These are phyloP conservation scores for Vaccinium macrocarpon DNA, from an alignment of 148 eudicot species.

Conservation along the genomic window DNA sequence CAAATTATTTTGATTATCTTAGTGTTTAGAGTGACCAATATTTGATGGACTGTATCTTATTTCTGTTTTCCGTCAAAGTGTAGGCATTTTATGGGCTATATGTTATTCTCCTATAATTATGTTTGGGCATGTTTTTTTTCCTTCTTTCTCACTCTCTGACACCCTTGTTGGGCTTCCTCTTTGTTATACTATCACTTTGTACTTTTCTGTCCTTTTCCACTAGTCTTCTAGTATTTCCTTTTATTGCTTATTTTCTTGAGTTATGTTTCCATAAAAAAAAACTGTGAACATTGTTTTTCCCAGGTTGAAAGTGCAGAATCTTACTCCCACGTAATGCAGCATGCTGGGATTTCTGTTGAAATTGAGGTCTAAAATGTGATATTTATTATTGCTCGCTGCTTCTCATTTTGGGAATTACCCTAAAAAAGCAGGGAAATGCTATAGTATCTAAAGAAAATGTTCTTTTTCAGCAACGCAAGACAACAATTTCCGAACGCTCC, in stretches of 20 bases:
- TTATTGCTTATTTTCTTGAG: background rate
- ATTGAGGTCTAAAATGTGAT: conserved; percentile 51
- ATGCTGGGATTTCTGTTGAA: conserved; percentile 72
- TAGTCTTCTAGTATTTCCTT: background rate
- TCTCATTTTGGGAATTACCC: background rate
- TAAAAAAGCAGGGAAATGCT: background rate
- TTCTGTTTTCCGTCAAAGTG: background rate
- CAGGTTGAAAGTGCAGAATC: conserved; percentile 89
- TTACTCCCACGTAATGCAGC: conserved; percentile 52
- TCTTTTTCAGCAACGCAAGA: conserved; percentile 70
- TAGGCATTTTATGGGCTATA: background rate
- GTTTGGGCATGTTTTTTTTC: background rate
- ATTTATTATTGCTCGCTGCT: background rate
- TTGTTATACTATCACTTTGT: background rate
- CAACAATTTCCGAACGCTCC: conserved; percentile 56
- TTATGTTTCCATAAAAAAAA: background rate
- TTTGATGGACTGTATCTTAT: background rate
- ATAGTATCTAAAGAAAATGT: conserved; percentile 9
- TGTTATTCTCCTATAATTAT: background rate
- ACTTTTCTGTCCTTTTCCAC: background rate
- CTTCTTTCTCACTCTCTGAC: background rate
- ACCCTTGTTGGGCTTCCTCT: background rate
- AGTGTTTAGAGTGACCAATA: background rate
- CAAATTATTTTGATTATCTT: background rate
- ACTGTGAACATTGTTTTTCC: background rate